These are phyloP conservation scores for Phascolomyces articulosus DNA, from an alignment of 371 early-diverging fungal species.

Conservation along the genomic window DNA sequence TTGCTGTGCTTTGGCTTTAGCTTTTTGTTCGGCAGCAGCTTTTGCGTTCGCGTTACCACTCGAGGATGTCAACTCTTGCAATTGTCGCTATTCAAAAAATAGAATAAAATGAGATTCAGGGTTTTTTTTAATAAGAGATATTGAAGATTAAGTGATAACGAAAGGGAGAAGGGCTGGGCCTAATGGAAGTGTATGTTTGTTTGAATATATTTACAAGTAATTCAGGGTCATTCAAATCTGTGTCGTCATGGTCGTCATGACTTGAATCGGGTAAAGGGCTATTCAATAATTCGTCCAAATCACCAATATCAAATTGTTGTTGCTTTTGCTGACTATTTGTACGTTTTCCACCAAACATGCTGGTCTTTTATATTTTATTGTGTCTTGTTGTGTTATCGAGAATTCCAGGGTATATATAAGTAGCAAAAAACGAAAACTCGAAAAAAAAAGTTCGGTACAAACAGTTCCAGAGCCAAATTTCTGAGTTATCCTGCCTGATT, in stretches of 20 bases:
- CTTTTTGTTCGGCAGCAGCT: neutral
- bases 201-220: slow-evolving; percentile 36
- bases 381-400: slow-evolving; percentile 12
- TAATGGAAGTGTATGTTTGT: no score
- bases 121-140: no score
- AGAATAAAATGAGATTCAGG: no score
- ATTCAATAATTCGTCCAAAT: slow-evolving; percentile 21
- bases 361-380: neutral
- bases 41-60: neutral
- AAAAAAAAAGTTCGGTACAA: no score
- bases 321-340: neutral
- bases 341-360: neutral
- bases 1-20: neutral
- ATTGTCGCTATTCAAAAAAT: slow-evolving; percentile 37
- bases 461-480: neutral
- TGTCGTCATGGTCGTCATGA: slow-evolving; percentile 31
- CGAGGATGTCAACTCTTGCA: slow-evolving; percentile 33
- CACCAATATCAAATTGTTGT: slow-evolving; percentile 23
- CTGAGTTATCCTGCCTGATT: no score
- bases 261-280: slow-evolving; percentile 16
- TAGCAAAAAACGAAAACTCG: neutral
- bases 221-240: slow-evolving; percentile 51
- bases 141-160: no score
- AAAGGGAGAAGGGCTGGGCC: no score
- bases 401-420: no score